Evolutionary conservation across 2,329 filamentous ascomycete species (phyloP).

Genomic region (Scytalidium sp.): DNA sequence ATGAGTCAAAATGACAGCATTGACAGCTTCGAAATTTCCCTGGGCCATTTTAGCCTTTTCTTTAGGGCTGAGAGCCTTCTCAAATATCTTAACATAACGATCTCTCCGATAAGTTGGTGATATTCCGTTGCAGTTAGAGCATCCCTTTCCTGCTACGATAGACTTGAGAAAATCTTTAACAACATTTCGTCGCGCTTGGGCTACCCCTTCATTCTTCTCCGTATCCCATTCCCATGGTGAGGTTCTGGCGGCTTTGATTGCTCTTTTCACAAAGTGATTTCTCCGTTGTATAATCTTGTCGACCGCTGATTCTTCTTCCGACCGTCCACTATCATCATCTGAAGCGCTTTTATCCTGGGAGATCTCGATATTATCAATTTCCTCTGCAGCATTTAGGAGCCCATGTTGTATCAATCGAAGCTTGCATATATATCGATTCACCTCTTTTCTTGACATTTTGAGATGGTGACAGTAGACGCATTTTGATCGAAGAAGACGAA

Average conservation of each 20-base stretch:
- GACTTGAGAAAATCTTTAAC: constrained; percentile 79
- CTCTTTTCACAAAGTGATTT: constrained; percentile 68
- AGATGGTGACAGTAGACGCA: constrained; percentile 90
- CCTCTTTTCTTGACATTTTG: constrained; percentile 70
- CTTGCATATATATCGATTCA: constrained; percentile 81
- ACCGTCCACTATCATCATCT: constrained; percentile 19
- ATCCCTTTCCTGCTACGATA: constrained; percentile 68
- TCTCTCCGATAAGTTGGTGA: constrained; percentile 87
- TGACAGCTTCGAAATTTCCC: constrained; percentile 48
- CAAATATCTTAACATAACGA: constrained; percentile 88
- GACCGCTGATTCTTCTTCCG: constrained; percentile 31
- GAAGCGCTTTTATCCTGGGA: constrained; percentile 14
- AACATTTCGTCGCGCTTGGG: constrained; percentile 70
- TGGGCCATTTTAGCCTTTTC: constrained; percentile 76
- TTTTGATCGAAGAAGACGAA: constrained; percentile 79
- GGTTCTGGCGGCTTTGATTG: constrained; percentile 56
- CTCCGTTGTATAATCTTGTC: constrained; percentile 52
- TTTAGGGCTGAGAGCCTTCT: constrained; percentile 72
- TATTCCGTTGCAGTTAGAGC: constrained; percentile 64
- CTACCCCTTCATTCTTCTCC: constrained; percentile 78
- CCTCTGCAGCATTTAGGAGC: constrained; percentile 63
- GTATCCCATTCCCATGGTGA: constrained; percentile 38
- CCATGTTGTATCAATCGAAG: constrained; percentile 83
- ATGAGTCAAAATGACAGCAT: constrained; percentile 33
- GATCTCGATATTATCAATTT: constrained; percentile 39